phyloP scores from a whole-genome alignment of 2,329 filamentous ascomycete genomes.

The Xylariaceae sp. region DNA sequence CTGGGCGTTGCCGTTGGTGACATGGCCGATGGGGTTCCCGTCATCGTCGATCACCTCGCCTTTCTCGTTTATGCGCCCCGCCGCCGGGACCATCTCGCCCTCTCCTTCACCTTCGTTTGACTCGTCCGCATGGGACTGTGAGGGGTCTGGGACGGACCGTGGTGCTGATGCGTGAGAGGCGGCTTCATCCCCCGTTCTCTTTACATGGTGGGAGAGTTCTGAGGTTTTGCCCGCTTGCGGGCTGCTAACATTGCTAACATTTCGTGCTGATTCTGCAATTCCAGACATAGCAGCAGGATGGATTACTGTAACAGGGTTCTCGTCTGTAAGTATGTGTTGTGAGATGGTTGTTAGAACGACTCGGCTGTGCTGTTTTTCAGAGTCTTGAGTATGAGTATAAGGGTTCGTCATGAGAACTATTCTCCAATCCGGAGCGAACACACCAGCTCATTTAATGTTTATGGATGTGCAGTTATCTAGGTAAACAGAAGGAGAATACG shows the following conservation, averaged over 20 bases:
- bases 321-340: conserved; percentile 27
- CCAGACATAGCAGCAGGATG: conserved; percentile 37
- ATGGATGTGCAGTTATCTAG: conserved; percentile 18
- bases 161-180: conserved; percentile 27
- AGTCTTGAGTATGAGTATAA: conserved; percentile 15
- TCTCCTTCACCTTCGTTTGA: conserved; percentile 32
- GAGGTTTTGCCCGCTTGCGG: conserved; percentile 20
- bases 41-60: conserved; percentile 61
- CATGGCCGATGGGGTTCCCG: conserved; percentile 49
- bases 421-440: background rate
- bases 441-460: conserved; percentile 17
- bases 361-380: conserved; percentile 1
- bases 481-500: conserved; percentile 1
- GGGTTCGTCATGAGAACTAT: conserved; percentile 21
- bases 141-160: conserved; percentile 33
- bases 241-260: conserved; percentile 17
- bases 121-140: conserved; percentile 18
- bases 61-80: conserved; percentile 52
- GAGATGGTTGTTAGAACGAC: conserved; percentile 24
- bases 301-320: conserved; percentile 30
- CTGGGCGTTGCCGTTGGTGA: conserved; percentile 36
- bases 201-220: conserved; percentile 12
- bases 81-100: conserved; percentile 40
- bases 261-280: conserved; percentile 28
- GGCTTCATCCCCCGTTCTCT: conserved; percentile 17